Conservation (phyloP, 495 filamentous ascomycete genomes). For the Trypethelium eluteriae region DNA sequence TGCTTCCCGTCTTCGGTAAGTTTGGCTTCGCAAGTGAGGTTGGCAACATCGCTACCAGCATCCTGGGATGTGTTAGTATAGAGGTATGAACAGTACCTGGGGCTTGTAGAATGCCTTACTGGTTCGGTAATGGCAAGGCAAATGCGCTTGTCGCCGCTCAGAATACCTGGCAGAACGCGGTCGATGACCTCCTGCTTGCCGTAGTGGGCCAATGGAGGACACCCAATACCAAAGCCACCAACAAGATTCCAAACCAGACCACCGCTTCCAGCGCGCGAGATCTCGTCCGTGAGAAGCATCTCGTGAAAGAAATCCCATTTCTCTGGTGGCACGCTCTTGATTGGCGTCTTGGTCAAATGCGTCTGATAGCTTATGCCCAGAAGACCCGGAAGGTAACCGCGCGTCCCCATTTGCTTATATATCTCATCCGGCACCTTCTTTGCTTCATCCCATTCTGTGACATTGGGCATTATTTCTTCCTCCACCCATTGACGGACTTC, state of each 20-base stretch:
- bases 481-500: slow-evolving; percentile 92
- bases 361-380: slow-evolving; percentile 74
- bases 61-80: slow-evolving; percentile 34
- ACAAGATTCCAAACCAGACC: slow-evolving; percentile 98
- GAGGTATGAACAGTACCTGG: neutral
- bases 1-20: slow-evolving; percentile 90
- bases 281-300: slow-evolving; percentile 86
- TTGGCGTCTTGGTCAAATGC: slow-evolving; percentile 58
- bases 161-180: slow-evolving; percentile 70
- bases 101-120: neutral
- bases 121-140: slow-evolving; percentile 82
- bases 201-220: slow-evolving; percentile 84
- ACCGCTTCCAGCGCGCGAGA: slow-evolving; percentile 79
- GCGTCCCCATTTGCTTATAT: slow-evolving; percentile 90
- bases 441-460: slow-evolving; percentile 94
- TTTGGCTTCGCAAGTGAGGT: slow-evolving; percentile 90
- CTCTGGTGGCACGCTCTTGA: slow-evolving; percentile 72
- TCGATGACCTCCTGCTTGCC: slow-evolving; percentile 86
- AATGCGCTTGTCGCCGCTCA: slow-evolving; percentile 90
- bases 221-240: slow-evolving; percentile 89
- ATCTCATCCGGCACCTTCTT: slow-evolving; percentile 79
- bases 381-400: slow-evolving; percentile 85
- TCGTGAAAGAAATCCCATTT: slow-evolving; percentile 99
- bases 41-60: slow-evolving; percentile 83
- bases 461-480: slow-evolving; percentile 77